These are phyloP conservation scores for Oxytropis ochrocephala DNA, from an alignment of 306 rosid species.

Conservation along the genomic window DNA sequence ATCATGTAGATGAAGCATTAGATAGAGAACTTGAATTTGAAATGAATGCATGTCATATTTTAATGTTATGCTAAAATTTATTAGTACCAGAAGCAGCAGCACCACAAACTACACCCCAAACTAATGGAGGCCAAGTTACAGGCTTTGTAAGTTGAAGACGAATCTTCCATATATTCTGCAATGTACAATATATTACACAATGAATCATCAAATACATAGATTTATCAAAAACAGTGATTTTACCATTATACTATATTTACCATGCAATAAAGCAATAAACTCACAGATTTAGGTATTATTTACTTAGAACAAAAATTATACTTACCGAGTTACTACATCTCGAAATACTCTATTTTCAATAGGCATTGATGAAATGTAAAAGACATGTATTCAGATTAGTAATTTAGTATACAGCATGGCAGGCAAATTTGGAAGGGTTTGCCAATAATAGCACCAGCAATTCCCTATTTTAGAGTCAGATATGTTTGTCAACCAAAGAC, in stretches of 20 bases:
- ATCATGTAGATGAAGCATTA: slow-evolving; percentile 12
- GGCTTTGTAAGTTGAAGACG: slow-evolving; percentile 99
- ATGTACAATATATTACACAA: slow-evolving; percentile 36
- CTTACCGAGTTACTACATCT: not conserved
- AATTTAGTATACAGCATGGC: not conserved
- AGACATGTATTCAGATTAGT: not conserved
- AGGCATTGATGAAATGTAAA: not conserved
- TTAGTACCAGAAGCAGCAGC: slow-evolving; percentile 96
- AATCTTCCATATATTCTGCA: slow-evolving; percentile 94
- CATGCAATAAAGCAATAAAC: not conserved
- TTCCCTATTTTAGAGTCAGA: not conserved
- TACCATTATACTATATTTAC: not conserved
- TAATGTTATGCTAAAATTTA: not conserved
- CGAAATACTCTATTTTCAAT: not conserved
- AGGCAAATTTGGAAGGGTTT: not conserved
- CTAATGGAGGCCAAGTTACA: slow-evolving; percentile 98
- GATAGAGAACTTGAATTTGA: not conserved
- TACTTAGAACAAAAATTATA: not conserved
- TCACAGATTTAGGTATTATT: not conserved
- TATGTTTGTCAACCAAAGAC: not conserved
- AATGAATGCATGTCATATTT: not conserved
- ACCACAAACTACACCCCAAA: slow-evolving; percentile 98
- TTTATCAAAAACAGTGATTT: not conserved
- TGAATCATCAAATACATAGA: not conserved
- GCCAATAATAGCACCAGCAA: not conserved